Percentiles rank a stretch among this genome's conserved stretches.
phyloP scores from a whole-genome alignment of 2,329 filamentous ascomycete species.

The Cladosporium austrohemisphaericum region DNA sequence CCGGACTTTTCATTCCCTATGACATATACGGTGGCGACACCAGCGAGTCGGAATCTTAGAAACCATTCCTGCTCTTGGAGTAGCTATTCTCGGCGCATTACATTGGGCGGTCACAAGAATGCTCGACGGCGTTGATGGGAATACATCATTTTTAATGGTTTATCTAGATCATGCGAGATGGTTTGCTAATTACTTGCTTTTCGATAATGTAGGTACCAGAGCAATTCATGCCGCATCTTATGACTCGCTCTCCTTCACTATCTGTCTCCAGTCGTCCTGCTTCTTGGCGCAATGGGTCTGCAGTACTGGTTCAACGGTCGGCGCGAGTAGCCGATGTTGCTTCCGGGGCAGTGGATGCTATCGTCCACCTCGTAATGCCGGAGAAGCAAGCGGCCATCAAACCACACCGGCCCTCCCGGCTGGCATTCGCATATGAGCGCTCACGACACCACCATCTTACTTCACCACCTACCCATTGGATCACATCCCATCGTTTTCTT shows the following conservation, averaged over 20 bases:
- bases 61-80: neutral
- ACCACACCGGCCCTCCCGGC: no score
- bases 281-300: conserved; percentile 28
- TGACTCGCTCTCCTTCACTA: conserved; percentile 35
- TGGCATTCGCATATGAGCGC: no score
- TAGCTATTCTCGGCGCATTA: neutral
- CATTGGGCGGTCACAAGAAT: neutral
- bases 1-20: neutral
- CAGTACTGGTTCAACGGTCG: conserved; percentile 17
- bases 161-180: no score
- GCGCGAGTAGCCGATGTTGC: neutral
- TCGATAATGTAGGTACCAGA: conserved; percentile 34
- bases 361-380: no score
- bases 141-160: no score
- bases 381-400: no score
- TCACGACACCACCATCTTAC: no score
- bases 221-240: conserved; percentile 39
- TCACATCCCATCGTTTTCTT: no score
- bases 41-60: conserved; percentile 11
- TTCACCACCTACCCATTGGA: no score
- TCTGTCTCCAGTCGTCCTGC: conserved; percentile 26
- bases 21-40: conserved; percentile 13
- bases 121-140: no score
- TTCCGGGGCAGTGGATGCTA: no score
- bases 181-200: conserved; percentile 5